Conservation (phyloP, 495 filamentous ascomycete genomes). For the Echria macrotheca region DNA sequence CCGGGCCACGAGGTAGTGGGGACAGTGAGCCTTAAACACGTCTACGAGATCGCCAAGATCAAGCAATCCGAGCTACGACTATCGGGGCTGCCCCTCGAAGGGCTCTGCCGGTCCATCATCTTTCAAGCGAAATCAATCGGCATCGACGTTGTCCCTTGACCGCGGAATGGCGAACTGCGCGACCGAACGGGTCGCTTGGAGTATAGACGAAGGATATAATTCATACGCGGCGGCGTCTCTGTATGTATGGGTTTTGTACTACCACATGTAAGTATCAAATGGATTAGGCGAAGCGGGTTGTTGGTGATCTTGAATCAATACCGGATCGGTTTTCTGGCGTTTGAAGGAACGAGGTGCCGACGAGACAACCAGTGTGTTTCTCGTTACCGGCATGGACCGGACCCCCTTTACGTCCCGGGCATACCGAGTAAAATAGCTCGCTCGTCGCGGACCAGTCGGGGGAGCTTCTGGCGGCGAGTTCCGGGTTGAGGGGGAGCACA, state of each 20-base stretch:
- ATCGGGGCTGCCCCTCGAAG: constrained; percentile 72
- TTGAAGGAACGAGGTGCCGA: too few species aligned
- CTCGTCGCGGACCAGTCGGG: not conserved
- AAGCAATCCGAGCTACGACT: constrained; percentile 81
- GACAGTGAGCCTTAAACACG: constrained; percentile 83
- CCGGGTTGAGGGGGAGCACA: not conserved
- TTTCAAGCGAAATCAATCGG: constrained; percentile 85
- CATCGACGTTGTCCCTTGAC: constrained; percentile 67
- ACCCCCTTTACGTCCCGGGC: constrained; percentile 2
- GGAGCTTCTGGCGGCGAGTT: not conserved
- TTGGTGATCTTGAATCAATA: too few species aligned
- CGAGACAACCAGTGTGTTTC: too few species aligned
- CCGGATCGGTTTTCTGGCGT: too few species aligned
- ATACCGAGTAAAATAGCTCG: not conserved
- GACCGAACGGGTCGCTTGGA: not conserved
- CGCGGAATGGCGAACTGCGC: not conserved
- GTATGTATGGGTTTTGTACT: not conserved
- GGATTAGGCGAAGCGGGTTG: too few species aligned
- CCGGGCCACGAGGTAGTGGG: constrained; percentile 77
- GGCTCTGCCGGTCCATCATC: constrained; percentile 79
- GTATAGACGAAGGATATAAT: too few species aligned
- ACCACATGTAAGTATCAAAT: not conserved
- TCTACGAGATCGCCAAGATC: constrained; percentile 97
- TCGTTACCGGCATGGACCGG: constrained; percentile 1
- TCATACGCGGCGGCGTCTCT: not conserved